Evolutionary conservation across 1,284 basidiomycete species (phyloP).

Genomic region (Microbotryum intermedium): DNA sequence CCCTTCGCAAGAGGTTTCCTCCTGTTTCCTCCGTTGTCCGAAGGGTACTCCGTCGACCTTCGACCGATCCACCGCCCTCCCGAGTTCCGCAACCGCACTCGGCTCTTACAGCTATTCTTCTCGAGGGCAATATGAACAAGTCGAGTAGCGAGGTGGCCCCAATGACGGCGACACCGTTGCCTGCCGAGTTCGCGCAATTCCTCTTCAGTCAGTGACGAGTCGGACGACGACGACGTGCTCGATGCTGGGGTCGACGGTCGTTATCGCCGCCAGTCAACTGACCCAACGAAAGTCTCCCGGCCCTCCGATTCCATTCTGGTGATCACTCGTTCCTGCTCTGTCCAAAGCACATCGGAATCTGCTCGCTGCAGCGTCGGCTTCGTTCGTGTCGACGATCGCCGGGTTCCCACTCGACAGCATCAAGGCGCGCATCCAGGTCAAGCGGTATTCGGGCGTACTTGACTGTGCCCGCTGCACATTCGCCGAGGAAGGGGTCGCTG

Average conservation of each 20-base stretch:
- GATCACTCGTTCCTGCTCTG: not conserved
- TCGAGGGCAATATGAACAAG: no score
- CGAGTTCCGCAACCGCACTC: no score
- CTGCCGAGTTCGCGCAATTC: not conserved
- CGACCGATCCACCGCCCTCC: no score
- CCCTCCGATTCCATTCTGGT: no score
- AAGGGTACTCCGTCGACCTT: no score
- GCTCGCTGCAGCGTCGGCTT: conserved; percentile 1
- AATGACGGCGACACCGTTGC: not conserved
- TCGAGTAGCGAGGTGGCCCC: no score
- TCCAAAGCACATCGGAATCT: conserved; percentile 4
- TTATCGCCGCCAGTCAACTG: not conserved
- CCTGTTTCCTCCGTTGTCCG: no score
- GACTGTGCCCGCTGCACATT: conserved; percentile 44
- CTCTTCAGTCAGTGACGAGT: not conserved
- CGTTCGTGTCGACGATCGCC: conserved; percentile 5
- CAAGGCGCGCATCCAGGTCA: conserved; percentile 2
- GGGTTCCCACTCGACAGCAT: conserved; percentile 12
- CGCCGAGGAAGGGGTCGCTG: conserved; percentile 79
- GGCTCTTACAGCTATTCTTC: no score
- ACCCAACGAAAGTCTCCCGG: not conserved
- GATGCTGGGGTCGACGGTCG: no score
- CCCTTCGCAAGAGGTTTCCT: no score
- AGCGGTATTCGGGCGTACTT: conserved; percentile 27
- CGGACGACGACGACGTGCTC: not conserved